phyloP scores from a whole-genome alignment of 2,329 filamentous ascomycete species.

The Fusarium chaquense region DNA sequence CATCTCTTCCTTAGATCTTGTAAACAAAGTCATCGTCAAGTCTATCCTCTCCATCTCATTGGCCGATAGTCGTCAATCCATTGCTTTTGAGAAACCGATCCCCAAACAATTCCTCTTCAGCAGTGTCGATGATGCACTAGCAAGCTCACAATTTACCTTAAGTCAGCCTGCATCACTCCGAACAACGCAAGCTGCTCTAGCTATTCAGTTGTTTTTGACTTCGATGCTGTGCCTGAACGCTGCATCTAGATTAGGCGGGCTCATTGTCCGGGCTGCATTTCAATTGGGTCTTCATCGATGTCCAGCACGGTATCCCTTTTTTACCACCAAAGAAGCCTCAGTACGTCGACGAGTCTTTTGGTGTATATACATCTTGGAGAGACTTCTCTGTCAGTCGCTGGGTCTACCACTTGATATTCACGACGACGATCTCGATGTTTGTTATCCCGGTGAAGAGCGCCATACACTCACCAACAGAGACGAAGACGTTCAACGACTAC shows the following conservation, averaged over 20 bases:
- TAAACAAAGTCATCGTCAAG: slow-evolving; percentile 59
- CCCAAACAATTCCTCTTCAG: slow-evolving; percentile 60
- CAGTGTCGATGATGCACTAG: slow-evolving; percentile 62
- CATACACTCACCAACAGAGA: slow-evolving; percentile 50
- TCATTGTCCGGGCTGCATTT: slow-evolving; percentile 67
- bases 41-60: slow-evolving; percentile 66
- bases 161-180: slow-evolving; percentile 61
- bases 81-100: slow-evolving; percentile 47
- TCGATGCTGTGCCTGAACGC: slow-evolving; percentile 68
- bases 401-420: slow-evolving; percentile 66
- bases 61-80: slow-evolving; percentile 62
- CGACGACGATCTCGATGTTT: slow-evolving; percentile 70
- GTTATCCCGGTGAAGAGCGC: slow-evolving; percentile 62
- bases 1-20: slow-evolving; percentile 46
- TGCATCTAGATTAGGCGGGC: slow-evolving; percentile 66
- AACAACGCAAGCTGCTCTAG: slow-evolving; percentile 63
- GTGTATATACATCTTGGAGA: slow-evolving; percentile 67
- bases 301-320: slow-evolving; percentile 64
- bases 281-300: slow-evolving; percentile 71
- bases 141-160: slow-evolving; percentile 61
- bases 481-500: slow-evolving; percentile 48
- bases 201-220: slow-evolving; percentile 66
- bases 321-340: slow-evolving; percentile 59
- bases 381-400: slow-evolving; percentile 67
- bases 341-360: slow-evolving; percentile 67